Base-by-base conservation (phyloP, 169 alveolate genomes). In the Eimeria acervulina region DNA sequence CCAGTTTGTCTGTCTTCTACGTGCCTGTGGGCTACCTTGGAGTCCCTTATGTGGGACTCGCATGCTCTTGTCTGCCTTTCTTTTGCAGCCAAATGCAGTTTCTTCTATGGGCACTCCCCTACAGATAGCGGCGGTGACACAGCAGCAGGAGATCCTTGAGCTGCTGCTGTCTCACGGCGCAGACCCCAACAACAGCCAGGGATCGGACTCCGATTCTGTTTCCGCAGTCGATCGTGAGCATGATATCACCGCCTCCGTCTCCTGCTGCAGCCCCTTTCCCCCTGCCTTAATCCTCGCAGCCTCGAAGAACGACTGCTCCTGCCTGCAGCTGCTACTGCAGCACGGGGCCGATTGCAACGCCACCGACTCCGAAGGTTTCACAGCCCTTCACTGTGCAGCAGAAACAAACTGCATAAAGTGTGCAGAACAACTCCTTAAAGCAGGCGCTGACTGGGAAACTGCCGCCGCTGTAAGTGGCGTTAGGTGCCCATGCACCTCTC, bases 271-370 rank as follows among this genome's bases (percentile, higher is more conserved):
- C 92, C 92, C 76, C 42, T 84, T 84, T 31, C 92, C 92, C 38
- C 92, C 92, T 6, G 92, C 92, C 40, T 55, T 84, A 44, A 55
- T 84, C 72, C 92, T 84, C 55, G 92, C 92, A 31, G 92, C 92
- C 26, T 84, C 92, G 40, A 84, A 84, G 51, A 55, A 55, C 36
- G 92, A 51, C 36, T 84, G 92, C 78, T 40, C 8, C 76, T 51
- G 36, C n/a, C 47, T 84, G 52, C 26, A 55, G 78, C 74, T 84
- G 51, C 92, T 84, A 36, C 78, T 84, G 76, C 76, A 55, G 61
- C 40, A 55, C 26, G 92, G 92, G 28, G 92, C 92, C 21, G 92
- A 84, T 28, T 36, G 78, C 28, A 55, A 84, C 28, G 47, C 76
- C 31, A 42, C 61, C 12, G 92, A 84, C 51, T 15, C 70, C 33